Percentiles rank a stretch among this genome's conserved stretches.
Conservation (phyloP, 2,329 filamentous ascomycete genomes). For the Colletotrichum camelliae region DNA sequence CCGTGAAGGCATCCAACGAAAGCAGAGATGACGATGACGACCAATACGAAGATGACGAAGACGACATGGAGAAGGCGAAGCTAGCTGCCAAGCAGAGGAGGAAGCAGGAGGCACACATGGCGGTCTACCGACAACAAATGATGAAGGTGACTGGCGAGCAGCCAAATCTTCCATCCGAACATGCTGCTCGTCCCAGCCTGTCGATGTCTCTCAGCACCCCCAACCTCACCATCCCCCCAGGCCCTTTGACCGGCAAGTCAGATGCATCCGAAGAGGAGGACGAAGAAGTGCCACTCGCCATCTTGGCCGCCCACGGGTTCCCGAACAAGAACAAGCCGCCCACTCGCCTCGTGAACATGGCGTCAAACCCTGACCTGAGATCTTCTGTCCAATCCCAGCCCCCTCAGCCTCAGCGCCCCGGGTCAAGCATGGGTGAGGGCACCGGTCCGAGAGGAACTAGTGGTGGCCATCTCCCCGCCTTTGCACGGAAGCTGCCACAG, state of each 20-base stretch:
- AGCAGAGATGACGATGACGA: conserved; percentile 70
- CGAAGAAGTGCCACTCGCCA: conserved; percentile 85
- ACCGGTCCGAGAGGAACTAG: conserved; percentile 34
- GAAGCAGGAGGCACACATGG: conserved; percentile 89
- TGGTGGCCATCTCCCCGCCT: conserved; percentile 71
- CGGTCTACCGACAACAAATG: conserved; percentile 92
- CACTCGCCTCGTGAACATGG: conserved; percentile 66
- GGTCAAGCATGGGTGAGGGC: conserved; percentile 62
- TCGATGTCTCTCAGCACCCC: conserved; percentile 67
- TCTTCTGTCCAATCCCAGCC: conserved; percentile 50
- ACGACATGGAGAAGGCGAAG: conserved; percentile 78
- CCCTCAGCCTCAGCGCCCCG: conserved; percentile 54
- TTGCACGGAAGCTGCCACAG: conserved; percentile 80
- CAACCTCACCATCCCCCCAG: conserved; percentile 42
- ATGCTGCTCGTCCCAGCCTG: conserved; percentile 57
- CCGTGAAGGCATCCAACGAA: conserved; percentile 47
- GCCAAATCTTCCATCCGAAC: conserved; percentile 55
- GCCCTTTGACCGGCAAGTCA: conserved; percentile 41
- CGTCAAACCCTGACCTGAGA: conserved; percentile 75
- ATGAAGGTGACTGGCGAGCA: conserved; percentile 91
- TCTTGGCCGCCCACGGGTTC: conserved; percentile 88
- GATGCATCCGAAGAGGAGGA: conserved; percentile 82
- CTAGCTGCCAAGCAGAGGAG: conserved; percentile 77
- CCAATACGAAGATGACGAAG: conserved; percentile 76
- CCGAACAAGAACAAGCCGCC: conserved; percentile 80